Conservation (phyloP, 352 stramenopile species). For the Phytophthora citricola region DNA sequence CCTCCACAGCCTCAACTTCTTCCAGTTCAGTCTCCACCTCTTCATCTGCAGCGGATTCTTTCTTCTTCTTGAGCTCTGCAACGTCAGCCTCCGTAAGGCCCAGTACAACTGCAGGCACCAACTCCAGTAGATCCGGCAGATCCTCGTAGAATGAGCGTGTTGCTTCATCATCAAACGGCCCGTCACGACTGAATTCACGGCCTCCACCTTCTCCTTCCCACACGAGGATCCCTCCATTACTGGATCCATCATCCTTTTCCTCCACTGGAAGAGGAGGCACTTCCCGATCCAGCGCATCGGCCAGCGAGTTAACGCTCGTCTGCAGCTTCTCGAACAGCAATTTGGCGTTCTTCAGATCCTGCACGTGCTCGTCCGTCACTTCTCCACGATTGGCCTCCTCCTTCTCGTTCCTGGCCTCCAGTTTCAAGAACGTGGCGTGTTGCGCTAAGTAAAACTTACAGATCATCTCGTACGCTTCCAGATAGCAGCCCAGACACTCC, state of each 20-base stretch:
- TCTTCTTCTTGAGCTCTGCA: conserved; percentile 87
- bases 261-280: conserved; percentile 70
- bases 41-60: conserved; percentile 54
- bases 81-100: conserved; percentile 91
- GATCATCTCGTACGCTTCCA: conserved; percentile 91
- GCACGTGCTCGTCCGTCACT: conserved; percentile 71
- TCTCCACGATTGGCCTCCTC: conserved; percentile 88
- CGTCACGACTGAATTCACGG: conserved; percentile 75
- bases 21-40: conserved; percentile 50
- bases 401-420: conserved; percentile 95
- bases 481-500: conserved; percentile 80
- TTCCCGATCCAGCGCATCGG: conserved; percentile 80
- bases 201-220: conserved; percentile 81
- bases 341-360: conserved; percentile 79
- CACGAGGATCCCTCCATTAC: conserved; percentile 55
- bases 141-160: conserved; percentile 97
- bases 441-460: conserved; percentile 91
- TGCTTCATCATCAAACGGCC: conserved; percentile 97
- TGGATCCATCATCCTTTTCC: conserved; percentile 64
- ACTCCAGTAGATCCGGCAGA: conserved; percentile 94
- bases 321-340: conserved; percentile 88
- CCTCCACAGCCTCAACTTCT: conserved; percentile 50
- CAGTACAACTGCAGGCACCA: conserved; percentile 94
- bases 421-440: conserved; percentile 89
- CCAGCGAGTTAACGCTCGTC: conserved; percentile 82